These are phyloP conservation scores for Apiospora marii DNA, from an alignment of 2,329 filamentous ascomycete genomes.

Conservation along the genomic window DNA sequence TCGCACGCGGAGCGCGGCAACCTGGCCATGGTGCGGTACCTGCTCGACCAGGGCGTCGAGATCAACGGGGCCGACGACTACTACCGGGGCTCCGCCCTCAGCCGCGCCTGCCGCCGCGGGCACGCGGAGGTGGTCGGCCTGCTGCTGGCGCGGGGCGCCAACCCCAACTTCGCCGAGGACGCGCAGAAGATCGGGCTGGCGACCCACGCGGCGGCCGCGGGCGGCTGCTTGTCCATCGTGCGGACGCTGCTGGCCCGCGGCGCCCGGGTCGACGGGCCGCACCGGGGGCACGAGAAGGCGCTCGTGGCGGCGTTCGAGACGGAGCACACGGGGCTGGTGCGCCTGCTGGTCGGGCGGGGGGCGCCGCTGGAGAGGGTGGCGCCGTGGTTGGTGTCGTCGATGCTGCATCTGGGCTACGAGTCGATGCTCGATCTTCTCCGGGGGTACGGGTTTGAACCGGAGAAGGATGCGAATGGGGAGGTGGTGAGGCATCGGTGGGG, in stretches of 20 bases:
- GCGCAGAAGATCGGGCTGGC: too few relatives aligned
- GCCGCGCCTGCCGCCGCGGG: neutral
- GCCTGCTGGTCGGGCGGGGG: neutral
- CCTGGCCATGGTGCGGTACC: constrained; percentile 2
- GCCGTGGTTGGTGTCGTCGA: neutral
- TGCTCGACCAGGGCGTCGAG: neutral
- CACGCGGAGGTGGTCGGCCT: neutral
- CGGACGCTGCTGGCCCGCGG: neutral
- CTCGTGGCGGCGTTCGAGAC: neutral
- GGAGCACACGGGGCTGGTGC: neutral
- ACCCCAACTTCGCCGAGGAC: neutral
- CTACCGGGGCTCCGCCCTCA: neutral
- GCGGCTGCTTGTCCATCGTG: neutral
- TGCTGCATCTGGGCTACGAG: neutral
- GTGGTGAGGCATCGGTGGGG: neutral
- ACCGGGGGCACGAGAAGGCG: neutral
- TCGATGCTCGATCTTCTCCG: neutral
- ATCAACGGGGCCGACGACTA: too few relatives aligned
- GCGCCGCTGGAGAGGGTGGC: neutral
- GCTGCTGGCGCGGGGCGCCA: constrained; percentile 2
- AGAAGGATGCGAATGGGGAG: neutral
- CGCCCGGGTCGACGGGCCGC: neutral
- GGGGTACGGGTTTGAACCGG: neutral
- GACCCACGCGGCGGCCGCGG: too few relatives aligned
- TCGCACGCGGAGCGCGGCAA: constrained; percentile 1